These are phyloP conservation scores for Hyphodiscus hymeniophilus DNA, from an alignment of 495 filamentous ascomycete genomes.

Conservation along the genomic window DNA sequence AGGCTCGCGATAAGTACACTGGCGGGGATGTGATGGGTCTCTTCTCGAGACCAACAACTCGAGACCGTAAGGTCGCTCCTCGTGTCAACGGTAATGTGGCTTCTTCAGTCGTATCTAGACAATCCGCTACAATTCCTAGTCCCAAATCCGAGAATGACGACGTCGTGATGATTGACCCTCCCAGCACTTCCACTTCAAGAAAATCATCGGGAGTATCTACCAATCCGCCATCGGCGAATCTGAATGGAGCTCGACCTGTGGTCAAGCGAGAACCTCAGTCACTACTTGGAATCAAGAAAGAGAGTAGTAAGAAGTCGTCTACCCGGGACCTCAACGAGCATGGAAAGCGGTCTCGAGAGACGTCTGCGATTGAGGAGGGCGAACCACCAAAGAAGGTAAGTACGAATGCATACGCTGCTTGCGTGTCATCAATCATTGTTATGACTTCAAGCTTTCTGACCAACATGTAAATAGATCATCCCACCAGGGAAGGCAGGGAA, in stretches of 20 bases:
- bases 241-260: constrained; percentile 20
- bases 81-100: not conserved
- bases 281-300: not conserved
- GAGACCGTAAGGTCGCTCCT: constrained; percentile 21
- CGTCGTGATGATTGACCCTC: constrained; percentile 50
- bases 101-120: not conserved
- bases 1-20: constrained; percentile 64
- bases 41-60: constrained; percentile 30
- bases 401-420: too few relatives aligned
- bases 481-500: too few relatives aligned
- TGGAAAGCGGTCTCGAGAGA: constrained; percentile 28
- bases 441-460: too few relatives aligned
- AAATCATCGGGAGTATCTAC: constrained; percentile 15
- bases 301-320: not conserved
- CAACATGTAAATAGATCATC: too few relatives aligned
- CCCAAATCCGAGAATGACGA: constrained; percentile 32
- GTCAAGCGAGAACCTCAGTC: constrained; percentile 12
- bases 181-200: constrained; percentile 11
- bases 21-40: constrained; percentile 50
- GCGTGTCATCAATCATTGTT: too few relatives aligned
- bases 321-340: not conserved
- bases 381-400: constrained; percentile 29
- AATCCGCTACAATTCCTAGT: constrained; percentile 15
- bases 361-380: constrained; percentile 16
- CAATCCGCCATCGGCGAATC: not conserved